A percentile compares a stretch with the other conserved stretches of the same genome.
Evolutionary conservation across 2,329 filamentous ascomycete species (phyloP).

Genomic region (Metarhizium anisopliae): DNA sequence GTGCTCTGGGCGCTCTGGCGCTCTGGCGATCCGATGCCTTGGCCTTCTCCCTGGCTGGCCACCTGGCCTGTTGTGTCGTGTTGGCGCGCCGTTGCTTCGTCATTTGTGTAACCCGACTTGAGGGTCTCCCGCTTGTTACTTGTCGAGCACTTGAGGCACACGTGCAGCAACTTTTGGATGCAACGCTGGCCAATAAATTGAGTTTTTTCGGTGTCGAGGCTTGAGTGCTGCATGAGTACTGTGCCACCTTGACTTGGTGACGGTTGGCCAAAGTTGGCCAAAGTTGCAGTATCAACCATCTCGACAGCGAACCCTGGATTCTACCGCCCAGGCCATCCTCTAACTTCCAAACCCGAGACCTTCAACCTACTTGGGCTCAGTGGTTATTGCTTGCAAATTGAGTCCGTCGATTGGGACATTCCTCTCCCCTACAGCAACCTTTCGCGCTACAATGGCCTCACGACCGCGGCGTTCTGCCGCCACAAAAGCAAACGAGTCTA

Average conservation of each 20-base stretch:
- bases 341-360: background rate
- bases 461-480: slow-evolving; percentile 38
- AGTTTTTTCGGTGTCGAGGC: background rate
- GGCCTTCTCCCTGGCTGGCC: background rate
- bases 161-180: background rate
- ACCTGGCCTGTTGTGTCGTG: background rate
- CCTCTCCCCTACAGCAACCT: background rate
- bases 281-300: background rate
- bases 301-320: background rate
- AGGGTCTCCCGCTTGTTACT: background rate
- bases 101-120: background rate
- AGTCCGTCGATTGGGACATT: no score
- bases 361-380: background rate
- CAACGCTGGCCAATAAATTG: slow-evolving; percentile 4
- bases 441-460: slow-evolving; percentile 28
- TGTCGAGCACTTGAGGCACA: background rate
- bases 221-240: background rate
- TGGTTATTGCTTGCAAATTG: background rate
- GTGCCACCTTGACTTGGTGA: background rate
- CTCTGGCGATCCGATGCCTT: background rate
- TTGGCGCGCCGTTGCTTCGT: background rate
- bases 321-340: background rate
- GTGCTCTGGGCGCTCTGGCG: background rate
- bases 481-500: slow-evolving; percentile 31
- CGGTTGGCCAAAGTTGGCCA: background rate